A percentile compares a stretch with the other conserved stretches of the same genome.
Evolutionary conservation across 306 rosid species (phyloP).

Genomic region (Trifolium pratense): DNA sequence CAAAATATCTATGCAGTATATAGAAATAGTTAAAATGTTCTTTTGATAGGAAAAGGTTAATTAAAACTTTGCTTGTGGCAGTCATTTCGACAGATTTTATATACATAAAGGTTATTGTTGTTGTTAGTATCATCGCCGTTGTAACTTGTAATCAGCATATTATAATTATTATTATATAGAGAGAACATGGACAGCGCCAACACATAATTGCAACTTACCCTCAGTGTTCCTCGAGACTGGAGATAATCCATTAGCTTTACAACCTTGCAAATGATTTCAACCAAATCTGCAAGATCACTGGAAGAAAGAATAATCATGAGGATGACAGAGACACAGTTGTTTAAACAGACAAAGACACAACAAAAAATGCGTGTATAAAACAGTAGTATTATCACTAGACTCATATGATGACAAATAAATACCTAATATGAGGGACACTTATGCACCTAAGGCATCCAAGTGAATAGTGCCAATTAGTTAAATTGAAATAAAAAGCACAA

Average conservation of each 20-base stretch:
- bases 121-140: background rate
- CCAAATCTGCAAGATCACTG: conserved; percentile 91
- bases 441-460: background rate
- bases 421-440: conserved; percentile 7
- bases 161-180: background rate
- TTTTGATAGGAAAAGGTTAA: background rate
- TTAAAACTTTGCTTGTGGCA: background rate
- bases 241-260: conserved; percentile 77
- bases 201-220: conserved; percentile 58
- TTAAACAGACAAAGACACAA: background rate
- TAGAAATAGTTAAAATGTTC: background rate
- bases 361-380: conserved; percentile 4
- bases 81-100: conserved; percentile 12
- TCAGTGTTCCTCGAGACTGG: conserved; percentile 83
- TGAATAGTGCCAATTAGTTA: background rate
- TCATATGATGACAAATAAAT: conserved; percentile 14
- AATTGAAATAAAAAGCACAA: conserved; percentile 28
- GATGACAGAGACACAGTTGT: conserved; percentile 23
- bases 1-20: background rate
- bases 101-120: background rate
- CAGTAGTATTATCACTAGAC: conserved; percentile 4
- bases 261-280: conserved; percentile 78
- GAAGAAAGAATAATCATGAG: conserved; percentile 41
- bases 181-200: background rate
- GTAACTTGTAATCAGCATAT: background rate